Base-by-base conservation (phyloP, 208 protist species). In the Angomonas ambiguus region DNA sequence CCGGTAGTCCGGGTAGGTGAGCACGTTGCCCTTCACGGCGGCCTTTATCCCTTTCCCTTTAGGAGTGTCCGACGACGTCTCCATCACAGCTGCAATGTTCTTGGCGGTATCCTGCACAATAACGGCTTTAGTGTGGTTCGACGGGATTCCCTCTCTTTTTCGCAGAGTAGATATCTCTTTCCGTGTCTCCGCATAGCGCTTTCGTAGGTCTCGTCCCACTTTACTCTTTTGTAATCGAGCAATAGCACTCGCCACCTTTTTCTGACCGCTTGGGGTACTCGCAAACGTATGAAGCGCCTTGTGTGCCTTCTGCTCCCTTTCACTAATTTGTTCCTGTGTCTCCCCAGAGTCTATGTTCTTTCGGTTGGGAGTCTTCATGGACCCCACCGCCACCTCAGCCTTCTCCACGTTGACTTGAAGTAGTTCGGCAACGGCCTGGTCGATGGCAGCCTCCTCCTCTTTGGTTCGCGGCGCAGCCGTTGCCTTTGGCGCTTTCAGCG, bases 1-100 rank as follows among this genome's bases (percentile, higher is more conserved):
- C 25, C 88, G 80, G 73, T 94, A 74, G 65, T 94, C 88, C 0
- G 88, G 88, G 49, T 72, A 83, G 62, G 80, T 77, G 59, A 81
- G 69, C 2, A 76, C 24, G 20, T 65, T 65, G 18, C 8, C 53
- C 3, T 65, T n/a, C n/a, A n/a, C 49, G 2, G 30, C 53, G 4
- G 35, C 53, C 2, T 65, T 65, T 3, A 28, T 42, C 6, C 25
- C 2, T 20, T 35, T 62, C 6, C 33, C 6, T 20, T 22, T 8
- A 10, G 57, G 30, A 35, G 32, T 1, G 2, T 11, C 31, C 20
- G 30, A 13, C 16, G 57, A 42, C 2, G 57, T 13, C 5, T n/a
- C 55, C 55, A 30, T 31, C 55, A 34, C 55, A n/a, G 55, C 55
- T 6, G 55, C 25, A n/a, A 28, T 18, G 8, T 31, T 8, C 3